Evolutionary conservation across 257 asterid species (phyloP), one percentile per base, ranked within the genome.

Genomic region (Ligustrum vulgare): DNA sequence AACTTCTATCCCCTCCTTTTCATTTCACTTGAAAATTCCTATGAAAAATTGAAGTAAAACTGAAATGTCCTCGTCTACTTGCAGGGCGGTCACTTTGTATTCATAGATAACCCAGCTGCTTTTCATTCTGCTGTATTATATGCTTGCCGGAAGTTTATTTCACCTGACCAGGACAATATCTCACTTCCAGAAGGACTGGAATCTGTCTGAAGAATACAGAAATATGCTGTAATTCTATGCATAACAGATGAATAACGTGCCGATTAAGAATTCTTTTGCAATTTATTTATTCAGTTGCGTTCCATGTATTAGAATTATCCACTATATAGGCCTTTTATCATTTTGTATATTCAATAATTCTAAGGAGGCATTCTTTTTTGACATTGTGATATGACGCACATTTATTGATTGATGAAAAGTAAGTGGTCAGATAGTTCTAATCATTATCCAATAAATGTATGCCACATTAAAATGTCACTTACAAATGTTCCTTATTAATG

Each of bases 21-120:
- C 15, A 18, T 54, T 8, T 54, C 63, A 1, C 23, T n/a, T 18
- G 9, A 20, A 16, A 16, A 54, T 54, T 56, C 12, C 15, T 56
- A 28, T 10, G 28, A 62, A 22, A 32, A 74, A 25, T 72, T 28
- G 25, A 37, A 37, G 69, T 75, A 64, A 18, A 43, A 71, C 39
- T 69, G 58, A 18, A 35, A 76, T 36, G 11, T 76, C 41, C 28
- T 63, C 32, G 18, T 28, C 69, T 67, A 11, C 68, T 67, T 86
- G 78, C 88, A 92, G 97, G 89, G 83, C 49, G 97, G 97, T 11
- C 97, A 92, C 74, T 92, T 90, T 33, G 83, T 90, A 51, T 92
- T 92, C 70, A 85, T 92, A 18, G 96, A 90, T 70, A 87, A 86
- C 69, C 88, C 97, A 1, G 5, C 75, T 32, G 91, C 79, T 60